These are phyloP conservation scores for Penicillium sp. DNA, from an alignment of 2,329 filamentous ascomycete genomes.

Conservation along the genomic window DNA sequence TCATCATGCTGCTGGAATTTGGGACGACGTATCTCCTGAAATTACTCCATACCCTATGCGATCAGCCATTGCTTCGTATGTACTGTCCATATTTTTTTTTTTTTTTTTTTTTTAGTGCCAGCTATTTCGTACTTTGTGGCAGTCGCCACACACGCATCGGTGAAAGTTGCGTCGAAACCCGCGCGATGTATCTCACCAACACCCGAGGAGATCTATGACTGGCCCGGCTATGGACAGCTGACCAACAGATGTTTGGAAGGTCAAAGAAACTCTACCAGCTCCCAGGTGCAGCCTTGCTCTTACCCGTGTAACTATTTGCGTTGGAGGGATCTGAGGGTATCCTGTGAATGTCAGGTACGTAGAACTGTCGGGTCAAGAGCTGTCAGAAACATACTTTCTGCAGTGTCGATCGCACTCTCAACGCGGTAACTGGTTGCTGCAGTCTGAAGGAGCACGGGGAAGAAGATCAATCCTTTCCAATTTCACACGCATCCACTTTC, in stretches of 20 bases:
- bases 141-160: constrained; percentile 8
- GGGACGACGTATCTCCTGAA: neutral
- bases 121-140: neutral
- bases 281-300: neutral
- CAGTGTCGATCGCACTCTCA: constrained; percentile 5
- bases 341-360: neutral
- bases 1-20: neutral
- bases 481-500: constrained; percentile 1
- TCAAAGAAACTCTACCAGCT: constrained; percentile 5
- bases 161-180: constrained; percentile 3
- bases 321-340: neutral
- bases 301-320: constrained; percentile 15
- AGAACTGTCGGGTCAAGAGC: neutral
- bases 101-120: neutral
- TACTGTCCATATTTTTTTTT: too few relatives aligned
- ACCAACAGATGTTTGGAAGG: neutral
- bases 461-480: too few relatives aligned
- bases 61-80: neutral
- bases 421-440: constrained; percentile 1
- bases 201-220: constrained; percentile 2
- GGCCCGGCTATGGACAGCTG: constrained; percentile 14
- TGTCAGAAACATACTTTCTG: neutral
- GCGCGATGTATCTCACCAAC: neutral
- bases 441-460: constrained; percentile 7
- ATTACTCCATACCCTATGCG: neutral